Base-by-base conservation (phyloP, 352 stramenopile genomes). In the Plasmopara muralis region DNA sequence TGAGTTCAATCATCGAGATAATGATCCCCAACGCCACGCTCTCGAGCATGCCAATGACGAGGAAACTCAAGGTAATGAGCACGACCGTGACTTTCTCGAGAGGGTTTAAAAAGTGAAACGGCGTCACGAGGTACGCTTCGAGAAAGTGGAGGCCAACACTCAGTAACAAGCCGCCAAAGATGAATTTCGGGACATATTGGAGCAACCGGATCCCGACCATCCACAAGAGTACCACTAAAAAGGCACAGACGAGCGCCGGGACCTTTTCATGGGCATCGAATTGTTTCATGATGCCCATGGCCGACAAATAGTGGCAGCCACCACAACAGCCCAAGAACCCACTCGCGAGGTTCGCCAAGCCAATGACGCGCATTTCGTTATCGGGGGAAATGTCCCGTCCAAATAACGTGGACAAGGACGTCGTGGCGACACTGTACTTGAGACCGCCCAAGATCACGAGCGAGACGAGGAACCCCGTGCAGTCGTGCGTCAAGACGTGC, bases 271-370 rank as follows among this genome's bases (percentile, higher is more conserved):
- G 79, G 5, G 79, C 82, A 8, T 87, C 73, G 46, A 92, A 89
- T 47, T 89, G 81, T 51, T 87, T 84, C 74, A 92, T 87, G 45
- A 92, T 89, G 0, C 77, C 79, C 78, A 92, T 92, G 0, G 82
- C 82, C 0, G 78, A 89, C 0, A 92, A 54, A 49, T 92, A 92
- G 47, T 90, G 82, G 39, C 79, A 89, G 0, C 82, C 82, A 2
- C 79, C 82, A 43, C 74, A 87, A 49, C 79, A 88, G 2, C 82
- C 82, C 5, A 89, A 48, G 9, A 79, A 39, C 0, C 82, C 82
- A 30, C 69, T 86, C 1, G 70, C 53, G 7, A 92, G 70, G 49
- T 92, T 92, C 3, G 77, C 82, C 12, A 89, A 18, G 2, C 82
- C 82, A 38, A 92, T 92, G 5, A 87, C 77, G 16, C 77, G 69